Conservation (phyloP, 768 basidiomycete genomes). For the Coprinopsis cinerea region DNA sequence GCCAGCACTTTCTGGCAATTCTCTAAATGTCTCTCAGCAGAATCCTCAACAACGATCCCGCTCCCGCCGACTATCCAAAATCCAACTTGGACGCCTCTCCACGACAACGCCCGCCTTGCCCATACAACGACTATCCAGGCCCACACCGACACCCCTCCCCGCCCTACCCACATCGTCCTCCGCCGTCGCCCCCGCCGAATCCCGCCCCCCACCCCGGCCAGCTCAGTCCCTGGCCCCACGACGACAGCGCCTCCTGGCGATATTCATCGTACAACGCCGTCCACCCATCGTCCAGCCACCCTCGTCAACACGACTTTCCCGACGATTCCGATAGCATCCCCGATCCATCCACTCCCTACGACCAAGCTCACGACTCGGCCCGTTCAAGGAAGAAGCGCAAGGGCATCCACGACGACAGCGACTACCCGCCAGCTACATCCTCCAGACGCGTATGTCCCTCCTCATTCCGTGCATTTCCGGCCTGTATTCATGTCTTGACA, state of each 20-base stretch:
- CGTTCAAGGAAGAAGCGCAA: constrained; percentile 44
- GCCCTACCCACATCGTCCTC: neutral
- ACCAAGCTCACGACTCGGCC: constrained; percentile 17
- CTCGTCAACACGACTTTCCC: neutral
- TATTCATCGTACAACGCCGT: neutral
- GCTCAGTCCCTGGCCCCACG: neutral
- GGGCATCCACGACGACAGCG: constrained; percentile 43
- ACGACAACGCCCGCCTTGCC: too few relatives aligned
- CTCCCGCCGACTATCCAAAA: constrained; percentile 22
- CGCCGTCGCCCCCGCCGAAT: neutral
- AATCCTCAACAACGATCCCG: constrained; percentile 74
- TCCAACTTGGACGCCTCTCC: constrained; percentile 26
- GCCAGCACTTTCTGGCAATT: constrained; percentile 13
- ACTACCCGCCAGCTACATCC: constrained; percentile 42
- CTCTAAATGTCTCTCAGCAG: constrained; percentile 64
- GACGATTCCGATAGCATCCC: constrained; percentile 1
- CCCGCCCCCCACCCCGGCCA: neutral
- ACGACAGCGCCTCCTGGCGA: neutral
- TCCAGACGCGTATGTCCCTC: constrained; percentile 51
- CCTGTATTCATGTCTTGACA: constrained; percentile 17
- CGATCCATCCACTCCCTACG: constrained; percentile 12
- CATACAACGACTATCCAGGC: too few relatives aligned
- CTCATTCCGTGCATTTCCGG: neutral
- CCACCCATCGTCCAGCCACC: neutral
- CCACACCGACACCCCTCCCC: neutral